Percentiles rank a stretch among this genome's conserved stretches.
These are phyloP conservation scores for Saitozyma podzolica DNA, from an alignment of 768 basidiomycete species.

Conservation along the genomic window DNA sequence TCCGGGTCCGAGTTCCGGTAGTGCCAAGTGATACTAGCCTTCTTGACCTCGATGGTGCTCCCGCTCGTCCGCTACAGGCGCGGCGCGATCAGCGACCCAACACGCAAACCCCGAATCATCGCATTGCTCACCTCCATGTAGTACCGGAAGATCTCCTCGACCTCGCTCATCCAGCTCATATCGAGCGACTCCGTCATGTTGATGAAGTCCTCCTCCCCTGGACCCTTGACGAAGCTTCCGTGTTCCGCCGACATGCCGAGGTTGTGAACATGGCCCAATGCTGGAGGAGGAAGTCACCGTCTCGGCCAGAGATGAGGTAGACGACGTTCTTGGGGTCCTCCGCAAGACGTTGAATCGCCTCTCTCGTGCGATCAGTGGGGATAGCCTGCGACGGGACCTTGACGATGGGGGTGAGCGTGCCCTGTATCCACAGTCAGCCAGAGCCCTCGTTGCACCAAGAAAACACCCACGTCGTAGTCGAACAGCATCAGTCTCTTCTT, in stretches of 20 bases:
- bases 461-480: slow-evolving; percentile 80
- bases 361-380: slow-evolving; percentile 72
- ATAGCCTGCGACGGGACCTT: slow-evolving; percentile 84
- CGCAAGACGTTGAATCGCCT: slow-evolving; percentile 69
- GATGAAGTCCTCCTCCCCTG: slow-evolving; percentile 68
- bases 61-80: slow-evolving; percentile 75
- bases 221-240: slow-evolving; percentile 83
- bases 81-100: slow-evolving; percentile 1
- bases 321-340: slow-evolving; percentile 85
- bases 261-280: slow-evolving; percentile 76
- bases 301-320: slow-evolving; percentile 96
- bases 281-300: slow-evolving; percentile 84
- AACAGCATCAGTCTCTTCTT: slow-evolving; percentile 87
- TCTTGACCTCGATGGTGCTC: slow-evolving; percentile 94
- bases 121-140: slow-evolving; percentile 73
- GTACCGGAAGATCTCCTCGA: slow-evolving; percentile 91
- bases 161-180: slow-evolving; percentile 97
- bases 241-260: slow-evolving; percentile 96
- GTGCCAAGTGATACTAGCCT: slow-evolving; percentile 97
- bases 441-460: neutral
- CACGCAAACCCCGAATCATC: neutral
- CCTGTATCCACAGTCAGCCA: slow-evolving; percentile 57
- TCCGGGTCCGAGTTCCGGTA: slow-evolving; percentile 90
- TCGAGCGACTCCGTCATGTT: slow-evolving; percentile 90
- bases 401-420: slow-evolving; percentile 95